Conservation (phyloP, 257 asterid genomes). For the Jacaranda copaia region DNA sequence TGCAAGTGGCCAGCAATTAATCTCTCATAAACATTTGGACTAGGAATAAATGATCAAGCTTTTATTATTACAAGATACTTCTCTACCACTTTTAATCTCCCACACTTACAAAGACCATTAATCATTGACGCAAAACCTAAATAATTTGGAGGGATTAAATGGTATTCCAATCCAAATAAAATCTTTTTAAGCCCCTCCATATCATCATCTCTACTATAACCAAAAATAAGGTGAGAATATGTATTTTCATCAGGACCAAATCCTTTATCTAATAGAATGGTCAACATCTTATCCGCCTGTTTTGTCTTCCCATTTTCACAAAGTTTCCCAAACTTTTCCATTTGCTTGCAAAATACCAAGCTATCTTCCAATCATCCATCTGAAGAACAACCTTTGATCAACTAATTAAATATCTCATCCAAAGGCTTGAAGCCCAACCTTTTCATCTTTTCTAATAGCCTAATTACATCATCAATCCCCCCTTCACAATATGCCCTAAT, state of each 20-base stretch:
- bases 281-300: constrained; percentile 64
- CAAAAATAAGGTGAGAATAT: constrained; percentile 63
- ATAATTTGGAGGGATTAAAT: constrained; percentile 53
- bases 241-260: constrained; percentile 58
- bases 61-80: constrained; percentile 51
- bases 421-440: constrained; percentile 56
- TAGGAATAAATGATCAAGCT: constrained; percentile 45
- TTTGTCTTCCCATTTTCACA: constrained; percentile 61
- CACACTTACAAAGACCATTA: constrained; percentile 52
- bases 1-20: constrained; percentile 46
- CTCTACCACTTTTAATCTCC: constrained; percentile 67
- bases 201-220: constrained; percentile 60
- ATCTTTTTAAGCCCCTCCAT: constrained; percentile 59
- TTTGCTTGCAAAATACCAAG: constrained; percentile 61
- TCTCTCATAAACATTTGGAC: constrained; percentile 42
- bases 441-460: constrained; percentile 63
- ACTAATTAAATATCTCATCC: constrained; percentile 56
- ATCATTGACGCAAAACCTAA: constrained; percentile 48
- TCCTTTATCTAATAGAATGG: constrained; percentile 65
- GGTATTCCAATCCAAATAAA: constrained; percentile 74
- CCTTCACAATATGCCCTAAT: constrained; percentile 60
- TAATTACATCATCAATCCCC: constrained; percentile 59
- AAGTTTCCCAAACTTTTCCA: constrained; percentile 54
- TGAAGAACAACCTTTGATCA: constrained; percentile 63
- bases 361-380: constrained; percentile 61